Evolutionary conservation across 148 eudicot species (phyloP).

Genomic region (Vaccinium myrtillus): DNA sequence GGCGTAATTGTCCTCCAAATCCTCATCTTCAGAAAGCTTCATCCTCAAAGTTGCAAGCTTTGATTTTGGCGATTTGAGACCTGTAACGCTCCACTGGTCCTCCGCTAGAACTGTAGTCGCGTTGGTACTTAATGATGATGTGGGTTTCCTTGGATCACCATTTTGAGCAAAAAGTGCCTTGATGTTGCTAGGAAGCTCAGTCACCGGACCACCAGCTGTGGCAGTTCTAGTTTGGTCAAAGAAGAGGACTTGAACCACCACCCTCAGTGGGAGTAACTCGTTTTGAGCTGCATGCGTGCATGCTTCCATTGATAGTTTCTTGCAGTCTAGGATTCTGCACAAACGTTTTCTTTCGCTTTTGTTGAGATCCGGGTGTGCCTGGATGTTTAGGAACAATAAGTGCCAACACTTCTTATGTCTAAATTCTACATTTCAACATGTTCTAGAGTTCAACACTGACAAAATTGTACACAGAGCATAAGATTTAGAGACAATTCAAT

Average conservation of each 20-base stretch:
- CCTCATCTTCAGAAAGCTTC: constrained; percentile 79
- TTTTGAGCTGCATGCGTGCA: constrained; percentile 80
- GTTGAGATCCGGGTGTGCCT: constrained; percentile 67
- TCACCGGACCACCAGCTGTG: constrained; percentile 45
- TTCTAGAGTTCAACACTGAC: not conserved
- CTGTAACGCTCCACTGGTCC: constrained; percentile 81
- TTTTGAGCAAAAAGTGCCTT: constrained; percentile 62
- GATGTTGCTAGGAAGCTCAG: constrained; percentile 61
- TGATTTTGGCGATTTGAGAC: constrained; percentile 57
- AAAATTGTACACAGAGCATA: not conserved
- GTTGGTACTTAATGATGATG: constrained; percentile 35
- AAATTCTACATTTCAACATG: constrained; percentile 2
- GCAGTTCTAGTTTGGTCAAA: constrained; percentile 80
- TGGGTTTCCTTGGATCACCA: constrained; percentile 36
- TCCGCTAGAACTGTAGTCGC: constrained; percentile 37
- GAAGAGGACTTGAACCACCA: constrained; percentile 86
- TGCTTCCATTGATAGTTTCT: constrained; percentile 62
- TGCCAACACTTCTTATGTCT: not conserved
- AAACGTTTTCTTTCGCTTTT: constrained; percentile 72
- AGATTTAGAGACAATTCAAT: not conserved
- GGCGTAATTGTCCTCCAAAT: constrained; percentile 37
- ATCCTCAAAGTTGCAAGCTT: constrained; percentile 62
- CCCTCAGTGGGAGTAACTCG: constrained; percentile 71
- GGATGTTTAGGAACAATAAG: constrained; percentile 12
- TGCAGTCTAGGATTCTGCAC: constrained; percentile 76